Evolutionary conservation across 352 stramenopile species (phyloP).

Genomic region (Globisporangium nagaii): DNA sequence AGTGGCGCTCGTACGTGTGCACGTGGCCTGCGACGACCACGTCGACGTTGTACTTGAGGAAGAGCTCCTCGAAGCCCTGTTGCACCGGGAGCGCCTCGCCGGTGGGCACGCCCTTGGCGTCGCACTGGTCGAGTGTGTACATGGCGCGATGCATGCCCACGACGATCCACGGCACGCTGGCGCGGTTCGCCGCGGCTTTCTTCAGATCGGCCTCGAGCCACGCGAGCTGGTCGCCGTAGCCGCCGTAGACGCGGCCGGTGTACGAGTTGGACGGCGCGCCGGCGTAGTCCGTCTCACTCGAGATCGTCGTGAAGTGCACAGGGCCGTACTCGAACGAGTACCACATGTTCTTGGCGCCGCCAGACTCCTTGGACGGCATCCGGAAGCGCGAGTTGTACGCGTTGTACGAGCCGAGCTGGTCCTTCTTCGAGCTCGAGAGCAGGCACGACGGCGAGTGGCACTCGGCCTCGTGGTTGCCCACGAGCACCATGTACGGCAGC

Average conservation of each 20-base stretch:
- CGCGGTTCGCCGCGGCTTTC: slow-evolving; percentile 41
- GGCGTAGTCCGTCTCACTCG: slow-evolving; percentile 64
- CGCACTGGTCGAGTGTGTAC: slow-evolving; percentile 18
- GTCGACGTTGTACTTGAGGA: slow-evolving; percentile 84
- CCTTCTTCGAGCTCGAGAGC: slow-evolving; percentile 33
- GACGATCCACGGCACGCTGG: slow-evolving; percentile 40
- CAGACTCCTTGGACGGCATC: slow-evolving; percentile 70
- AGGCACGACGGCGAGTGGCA: slow-evolving; percentile 67
- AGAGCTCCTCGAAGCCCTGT: slow-evolving; percentile 67
- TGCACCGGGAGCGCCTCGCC: slow-evolving; percentile 28
- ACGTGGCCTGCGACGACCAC: slow-evolving; percentile 79
- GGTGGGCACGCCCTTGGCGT: slow-evolving; percentile 11
- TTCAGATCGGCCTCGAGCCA: slow-evolving; percentile 50
- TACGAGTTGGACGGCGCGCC: slow-evolving; percentile 31
- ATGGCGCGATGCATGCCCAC: slow-evolving; percentile 42
- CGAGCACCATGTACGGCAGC: slow-evolving; percentile 76
- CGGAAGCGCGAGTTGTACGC: slow-evolving; percentile 82
- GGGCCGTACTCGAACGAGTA: slow-evolving; percentile 84
- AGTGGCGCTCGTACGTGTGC: slow-evolving; percentile 79
- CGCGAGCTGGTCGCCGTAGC: slow-evolving; percentile 43
- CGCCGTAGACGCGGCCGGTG: slow-evolving; percentile 22
- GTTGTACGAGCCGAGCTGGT: slow-evolving; percentile 68
- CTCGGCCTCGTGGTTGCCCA: slow-evolving; percentile 88
- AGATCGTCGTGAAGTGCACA: slow-evolving; percentile 81
- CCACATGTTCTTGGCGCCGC: slow-evolving; percentile 76